These are phyloP conservation scores for Acacia melanoxylon DNA, from an alignment of 306 rosid species.

Conservation along the genomic window DNA sequence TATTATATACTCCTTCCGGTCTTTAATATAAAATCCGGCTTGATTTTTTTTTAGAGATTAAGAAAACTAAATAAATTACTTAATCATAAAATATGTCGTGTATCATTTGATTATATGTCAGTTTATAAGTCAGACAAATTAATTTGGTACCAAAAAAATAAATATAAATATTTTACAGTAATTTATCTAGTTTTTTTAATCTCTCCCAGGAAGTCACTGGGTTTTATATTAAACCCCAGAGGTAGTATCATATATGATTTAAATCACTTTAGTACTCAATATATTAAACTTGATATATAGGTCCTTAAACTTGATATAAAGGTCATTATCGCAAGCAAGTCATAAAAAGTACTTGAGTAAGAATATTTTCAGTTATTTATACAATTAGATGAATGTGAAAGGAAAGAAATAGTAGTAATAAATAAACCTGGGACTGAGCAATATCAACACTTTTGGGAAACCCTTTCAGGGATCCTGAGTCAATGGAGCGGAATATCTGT, in stretches of 20 bases:
- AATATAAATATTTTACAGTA: no score
- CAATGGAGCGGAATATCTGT: slow-evolving; percentile 93
- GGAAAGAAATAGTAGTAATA: slow-evolving; percentile 15
- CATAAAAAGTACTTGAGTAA: slow-evolving; percentile 21
- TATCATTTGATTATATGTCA: no score
- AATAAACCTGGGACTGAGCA: slow-evolving; percentile 57
- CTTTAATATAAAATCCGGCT: no score
- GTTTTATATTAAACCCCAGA: no score
- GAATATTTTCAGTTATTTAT: slow-evolving; percentile 19
- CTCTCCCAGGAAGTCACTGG: no score
- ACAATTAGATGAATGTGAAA: slow-evolving; percentile 11
- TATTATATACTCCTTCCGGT: neutral
- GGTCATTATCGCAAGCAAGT: slow-evolving; percentile 25
- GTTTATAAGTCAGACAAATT: no score
- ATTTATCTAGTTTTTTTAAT: no score
- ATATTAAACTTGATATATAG: slow-evolving; percentile 14
- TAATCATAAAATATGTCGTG: no score
- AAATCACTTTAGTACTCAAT: slow-evolving; percentile 18
- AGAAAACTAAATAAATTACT: no score
- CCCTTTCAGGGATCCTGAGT: slow-evolving; percentile 86
- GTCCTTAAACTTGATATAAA: no score
- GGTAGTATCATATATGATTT: neutral
- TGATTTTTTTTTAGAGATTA: no score
- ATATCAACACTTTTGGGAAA: slow-evolving; percentile 60
- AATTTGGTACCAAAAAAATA: no score